A percentile compares a stretch with the other conserved stretches of the same genome.
phyloP scores from a whole-genome alignment of 2,329 filamentous ascomycete genomes.

The Pseudogymnoascus sp. region DNA sequence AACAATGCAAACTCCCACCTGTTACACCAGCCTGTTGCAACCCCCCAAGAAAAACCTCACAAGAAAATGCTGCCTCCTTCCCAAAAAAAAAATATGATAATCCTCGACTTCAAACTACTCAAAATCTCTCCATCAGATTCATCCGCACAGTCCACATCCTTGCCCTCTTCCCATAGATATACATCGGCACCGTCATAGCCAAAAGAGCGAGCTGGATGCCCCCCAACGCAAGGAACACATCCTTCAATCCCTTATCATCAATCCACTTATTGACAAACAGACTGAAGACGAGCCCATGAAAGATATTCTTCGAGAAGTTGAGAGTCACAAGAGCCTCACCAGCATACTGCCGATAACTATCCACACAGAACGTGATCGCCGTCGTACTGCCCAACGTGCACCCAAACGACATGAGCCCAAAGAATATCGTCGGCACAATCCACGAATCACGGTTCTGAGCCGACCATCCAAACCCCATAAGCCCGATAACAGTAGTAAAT shows the following conservation, averaged over 20 bases:
- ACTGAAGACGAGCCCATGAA: constrained; percentile 82
- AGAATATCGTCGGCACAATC: constrained; percentile 91
- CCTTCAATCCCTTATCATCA: constrained; percentile 61
- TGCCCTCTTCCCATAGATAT: constrained; percentile 61
- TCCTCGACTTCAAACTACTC: constrained; percentile 8
- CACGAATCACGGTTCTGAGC: constrained; percentile 64
- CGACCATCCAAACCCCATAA: constrained; percentile 97
- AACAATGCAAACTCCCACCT: neutral
- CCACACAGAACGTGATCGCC: constrained; percentile 86
- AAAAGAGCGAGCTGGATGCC: constrained; percentile 74
- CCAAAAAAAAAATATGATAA: neutral
- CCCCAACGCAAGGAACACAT: constrained; percentile 74
- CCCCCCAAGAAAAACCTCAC: neutral
- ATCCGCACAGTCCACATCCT: constrained; percentile 89
- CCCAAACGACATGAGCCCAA: constrained; percentile 84
- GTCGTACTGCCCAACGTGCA: constrained; percentile 86
- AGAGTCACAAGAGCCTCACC: constrained; percentile 89
- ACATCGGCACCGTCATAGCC: constrained; percentile 68
- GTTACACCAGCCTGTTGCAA: neutral
- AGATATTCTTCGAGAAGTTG: constrained; percentile 89
- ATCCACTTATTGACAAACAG: constrained; percentile 86
- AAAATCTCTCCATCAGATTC: constrained; percentile 74
- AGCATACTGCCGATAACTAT: constrained; percentile 87
- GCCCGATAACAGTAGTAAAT: constrained; percentile 68
- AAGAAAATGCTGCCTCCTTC: neutral